These are phyloP conservation scores for Apiotrichum montevideense DNA, from an alignment of 1,284 basidiomycete genomes.

Conservation along the genomic window DNA sequence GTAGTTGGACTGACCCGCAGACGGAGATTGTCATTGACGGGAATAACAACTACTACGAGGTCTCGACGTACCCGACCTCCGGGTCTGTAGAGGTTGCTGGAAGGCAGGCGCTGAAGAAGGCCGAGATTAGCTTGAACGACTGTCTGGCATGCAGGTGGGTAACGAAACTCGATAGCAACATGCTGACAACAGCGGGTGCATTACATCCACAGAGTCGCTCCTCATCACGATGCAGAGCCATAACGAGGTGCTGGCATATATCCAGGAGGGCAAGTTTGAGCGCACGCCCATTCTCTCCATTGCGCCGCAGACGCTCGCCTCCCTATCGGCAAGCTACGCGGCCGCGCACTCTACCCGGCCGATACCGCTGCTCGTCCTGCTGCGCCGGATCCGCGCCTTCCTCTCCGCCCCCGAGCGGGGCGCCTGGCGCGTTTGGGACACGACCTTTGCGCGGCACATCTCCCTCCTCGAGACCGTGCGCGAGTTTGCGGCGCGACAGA, in stretches of 20 bases:
- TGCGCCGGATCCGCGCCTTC: conserved; percentile 65
- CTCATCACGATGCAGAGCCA: conserved; percentile 97
- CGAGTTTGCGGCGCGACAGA: conserved; percentile 69
- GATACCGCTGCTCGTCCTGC: conserved; percentile 55
- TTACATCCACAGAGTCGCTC: conserved; percentile 95
- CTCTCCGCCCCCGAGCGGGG: conserved; percentile 28
- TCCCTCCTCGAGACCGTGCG: conserved; percentile 71
- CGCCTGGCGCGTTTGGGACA: conserved; percentile 69
- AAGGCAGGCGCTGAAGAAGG: conserved; percentile 70
- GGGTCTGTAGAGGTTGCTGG: conserved; percentile 8
- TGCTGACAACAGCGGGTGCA: conserved; percentile 68
- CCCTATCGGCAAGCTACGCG: conserved; percentile 68
- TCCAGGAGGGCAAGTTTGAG: conserved; percentile 49
- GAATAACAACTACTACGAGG: conserved; percentile 44
- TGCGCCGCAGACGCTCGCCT: conserved; percentile 87
- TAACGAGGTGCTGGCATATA: conserved; percentile 75
- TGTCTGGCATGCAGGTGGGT: conserved; percentile 57
- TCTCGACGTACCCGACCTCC: conserved; percentile 28
- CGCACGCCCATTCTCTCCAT: conserved; percentile 74
- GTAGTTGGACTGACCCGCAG: conserved; percentile 28
- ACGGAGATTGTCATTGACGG: conserved; percentile 83
- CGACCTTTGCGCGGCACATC: conserved; percentile 86
- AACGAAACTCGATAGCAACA: background rate
- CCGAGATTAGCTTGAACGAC: conserved; percentile 92
- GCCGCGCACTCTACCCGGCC: conserved; percentile 28